Conservation (phyloP, 129 eudicot genomes). For the Tagetes erecta region DNA sequence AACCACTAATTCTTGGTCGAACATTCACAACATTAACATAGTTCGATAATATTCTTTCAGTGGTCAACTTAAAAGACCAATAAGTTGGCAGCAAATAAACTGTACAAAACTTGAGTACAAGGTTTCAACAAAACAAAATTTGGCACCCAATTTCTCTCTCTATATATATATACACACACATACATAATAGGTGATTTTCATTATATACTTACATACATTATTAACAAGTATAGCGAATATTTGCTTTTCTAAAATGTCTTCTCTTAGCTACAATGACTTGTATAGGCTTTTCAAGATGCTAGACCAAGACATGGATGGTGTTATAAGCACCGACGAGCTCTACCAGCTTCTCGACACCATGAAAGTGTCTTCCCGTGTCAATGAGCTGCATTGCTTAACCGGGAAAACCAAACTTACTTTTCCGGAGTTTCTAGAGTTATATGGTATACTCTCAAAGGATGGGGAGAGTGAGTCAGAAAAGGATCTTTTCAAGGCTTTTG, state of each 20-base stretch:
- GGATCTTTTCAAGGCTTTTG: conserved; percentile 53
- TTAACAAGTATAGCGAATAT: neutral
- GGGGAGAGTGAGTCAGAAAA: conserved; percentile 25
- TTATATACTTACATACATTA: neutral
- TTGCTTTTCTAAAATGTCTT: conserved; percentile 42
- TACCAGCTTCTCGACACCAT: conserved; percentile 53
- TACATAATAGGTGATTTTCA: neutral
- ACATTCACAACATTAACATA: too few species aligned
- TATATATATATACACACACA: neutral
- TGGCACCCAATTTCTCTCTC: conserved; percentile 25
- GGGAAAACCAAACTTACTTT: conserved; percentile 44
- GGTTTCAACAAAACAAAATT: conserved; percentile 28
- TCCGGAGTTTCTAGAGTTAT: conserved; percentile 49
- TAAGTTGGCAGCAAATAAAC: too few species aligned
- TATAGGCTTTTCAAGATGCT: conserved; percentile 60
- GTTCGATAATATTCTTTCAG: too few species aligned
- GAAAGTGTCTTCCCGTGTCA: conserved; percentile 39
- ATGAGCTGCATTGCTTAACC: conserved; percentile 44
- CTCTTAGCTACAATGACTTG: conserved; percentile 46
- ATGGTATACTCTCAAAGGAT: conserved; percentile 28
- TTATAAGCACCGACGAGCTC: conserved; percentile 58
- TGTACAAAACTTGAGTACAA: neutral
- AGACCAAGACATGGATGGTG: conserved; percentile 50
- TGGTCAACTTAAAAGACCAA: too few species aligned
- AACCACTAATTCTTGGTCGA: too few species aligned